Conservation (phyloP, 1,139 yeast genomes). For the Yamadazyma epiphylla region DNA sequence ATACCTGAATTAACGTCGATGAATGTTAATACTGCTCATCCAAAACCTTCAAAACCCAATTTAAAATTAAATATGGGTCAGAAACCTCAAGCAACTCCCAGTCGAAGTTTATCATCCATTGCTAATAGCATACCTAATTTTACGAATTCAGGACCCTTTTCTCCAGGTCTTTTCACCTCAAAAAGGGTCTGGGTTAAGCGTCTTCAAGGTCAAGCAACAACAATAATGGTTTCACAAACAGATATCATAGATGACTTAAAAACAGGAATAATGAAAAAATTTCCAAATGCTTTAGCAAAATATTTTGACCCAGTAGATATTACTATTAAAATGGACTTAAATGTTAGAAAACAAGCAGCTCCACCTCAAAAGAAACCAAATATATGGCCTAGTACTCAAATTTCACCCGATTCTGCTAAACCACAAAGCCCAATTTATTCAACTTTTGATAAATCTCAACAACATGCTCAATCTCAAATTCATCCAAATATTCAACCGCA, state of each 20-base stretch:
- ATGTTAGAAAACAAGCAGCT: constrained; percentile 11
- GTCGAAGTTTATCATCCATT: constrained; percentile 10
- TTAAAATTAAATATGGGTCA: constrained; percentile 13
- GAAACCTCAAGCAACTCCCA: constrained; percentile 3
- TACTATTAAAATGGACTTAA: constrained; percentile 35
- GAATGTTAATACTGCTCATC: too few species aligned
- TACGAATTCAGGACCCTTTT: constrained; percentile 14
- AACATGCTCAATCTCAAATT: constrained; percentile 3
- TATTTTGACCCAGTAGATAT: constrained; percentile 70
- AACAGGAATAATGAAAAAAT: constrained; percentile 53
- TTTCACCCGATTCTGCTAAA: constrained; percentile 11
- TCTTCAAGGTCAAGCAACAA: constrained; percentile 60
- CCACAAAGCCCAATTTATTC: constrained; percentile 13
- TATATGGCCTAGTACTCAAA: constrained; percentile 9
- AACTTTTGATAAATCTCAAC: constrained; percentile 7
- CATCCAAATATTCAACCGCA: not conserved
- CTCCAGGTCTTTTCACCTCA: constrained; percentile 14
- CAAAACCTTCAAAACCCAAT: constrained; percentile 8
- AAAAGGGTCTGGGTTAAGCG: constrained; percentile 64
- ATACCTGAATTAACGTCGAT: not conserved
- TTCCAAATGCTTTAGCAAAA: constrained; percentile 65
- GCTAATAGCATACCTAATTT: constrained; percentile 12
- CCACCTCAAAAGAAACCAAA: constrained; percentile 14
- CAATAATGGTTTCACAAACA: constrained; percentile 49
- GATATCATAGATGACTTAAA: constrained; percentile 77